Evolutionary conservation across 2,329 filamentous ascomycete species (phyloP).

Genomic region (Penicillium sp.): DNA sequence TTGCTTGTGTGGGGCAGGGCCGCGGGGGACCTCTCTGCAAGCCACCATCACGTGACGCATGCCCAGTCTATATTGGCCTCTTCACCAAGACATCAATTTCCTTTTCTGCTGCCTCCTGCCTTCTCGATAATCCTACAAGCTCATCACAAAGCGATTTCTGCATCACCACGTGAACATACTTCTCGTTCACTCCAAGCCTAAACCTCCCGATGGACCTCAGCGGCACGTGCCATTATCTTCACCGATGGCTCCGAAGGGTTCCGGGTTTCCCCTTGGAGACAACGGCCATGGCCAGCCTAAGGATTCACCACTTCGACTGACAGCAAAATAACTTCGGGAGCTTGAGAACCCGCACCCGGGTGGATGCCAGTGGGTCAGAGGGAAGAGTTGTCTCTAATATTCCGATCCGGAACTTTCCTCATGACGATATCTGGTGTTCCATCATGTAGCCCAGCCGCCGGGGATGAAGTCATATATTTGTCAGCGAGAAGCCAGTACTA

Average conservation of each 20-base stretch:
- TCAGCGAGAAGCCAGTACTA: constrained; percentile 16
- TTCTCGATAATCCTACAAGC: not conserved
- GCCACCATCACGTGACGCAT: not conserved
- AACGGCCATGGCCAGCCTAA: not conserved
- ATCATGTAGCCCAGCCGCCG: not conserved
- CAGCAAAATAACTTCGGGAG: constrained; percentile 11
- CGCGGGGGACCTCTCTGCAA: not conserved
- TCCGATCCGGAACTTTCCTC: constrained; percentile 21
- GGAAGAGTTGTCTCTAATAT: constrained; percentile 5
- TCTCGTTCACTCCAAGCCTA: constrained; percentile 4
- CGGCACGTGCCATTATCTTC: constrained; percentile 17
- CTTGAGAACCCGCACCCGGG: constrained; percentile 9
- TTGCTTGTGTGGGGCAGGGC: not conserved
- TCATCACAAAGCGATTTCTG: not conserved
- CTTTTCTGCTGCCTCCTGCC: not conserved
- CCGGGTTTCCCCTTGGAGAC: constrained; percentile 24
- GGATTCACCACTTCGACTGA: not conserved
- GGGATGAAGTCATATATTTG: constrained; percentile 28
- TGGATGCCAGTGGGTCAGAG: constrained; percentile 18
- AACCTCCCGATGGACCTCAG: constrained; percentile 12
- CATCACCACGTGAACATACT: constrained; percentile 15
- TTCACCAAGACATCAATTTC: not conserved
- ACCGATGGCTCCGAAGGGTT: constrained; percentile 23
- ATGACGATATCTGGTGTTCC: not conserved
- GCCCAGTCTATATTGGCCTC: not conserved